Evolutionary conservation across 768 basidiomycete species (phyloP), one percentile per base, ranked within the genome.

Genomic region (Astraeus odoratus): DNA sequence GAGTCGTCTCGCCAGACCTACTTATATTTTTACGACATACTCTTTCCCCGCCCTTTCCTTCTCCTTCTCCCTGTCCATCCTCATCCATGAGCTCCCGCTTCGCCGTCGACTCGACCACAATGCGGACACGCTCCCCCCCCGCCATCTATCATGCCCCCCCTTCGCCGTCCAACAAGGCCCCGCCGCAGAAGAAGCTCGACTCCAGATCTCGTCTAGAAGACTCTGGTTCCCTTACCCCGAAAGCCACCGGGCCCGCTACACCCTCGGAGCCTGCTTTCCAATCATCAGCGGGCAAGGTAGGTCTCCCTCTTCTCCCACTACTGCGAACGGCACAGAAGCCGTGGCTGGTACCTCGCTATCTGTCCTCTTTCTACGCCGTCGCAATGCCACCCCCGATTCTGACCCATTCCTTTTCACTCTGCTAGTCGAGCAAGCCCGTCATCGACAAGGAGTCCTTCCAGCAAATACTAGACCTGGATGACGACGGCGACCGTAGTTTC

Each of bases 391-490:
- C 4, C 20, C 20, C 23, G 34, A 40, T 16, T 42, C 50, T 56
- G 24, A 63, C 36, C 35, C 23, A 27, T 22, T 22, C 26, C 26
- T 34, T 15, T 29, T 20, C 18, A 34, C 26, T 23, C 43, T n/a
- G n/a, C n/a, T n/a, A n/a, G n/a, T n/a, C n/a, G n/a, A n/a, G n/a
- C n/a, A n/a, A 58, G 52, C 48, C 44, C 41, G 47, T 80, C 29
- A 79, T 97, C 57, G 79, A 96, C 61, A 78, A 81, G 78, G 81
- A 83, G 0, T 83, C 76, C 15, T 91, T 99, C 62, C 55, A 63
- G 5, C 95, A 98, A 66, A 80, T 98, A 51, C 75, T 93, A 51
- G 94, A 97, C 42, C 78, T 98, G 56, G 96, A 91, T 60, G 93
- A 92, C 8, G 87, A 80, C n/a, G 85, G 79, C 46, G 68, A 69